Evolutionary conservation across 2,329 filamentous ascomycete species (phyloP), one percentile per base, ranked within the genome.

Genomic region (Pyricularia grisea): DNA sequence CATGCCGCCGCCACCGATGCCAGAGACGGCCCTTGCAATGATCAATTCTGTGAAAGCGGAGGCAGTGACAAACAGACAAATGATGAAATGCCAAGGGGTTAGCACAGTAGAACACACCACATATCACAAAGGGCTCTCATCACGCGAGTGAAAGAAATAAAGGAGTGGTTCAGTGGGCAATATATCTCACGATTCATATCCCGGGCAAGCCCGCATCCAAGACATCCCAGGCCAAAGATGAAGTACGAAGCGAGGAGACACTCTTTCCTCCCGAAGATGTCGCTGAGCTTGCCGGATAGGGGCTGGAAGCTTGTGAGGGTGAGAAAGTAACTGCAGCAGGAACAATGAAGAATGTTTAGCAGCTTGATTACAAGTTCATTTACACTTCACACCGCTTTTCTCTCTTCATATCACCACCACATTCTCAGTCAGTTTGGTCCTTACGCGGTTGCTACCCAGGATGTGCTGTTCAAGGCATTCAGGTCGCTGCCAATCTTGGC

Each of bases 281-380:
- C 74, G 14, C 72, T 74, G 9, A 75, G 69, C 61, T 75, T 74
- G n/a, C 74, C 74, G 66, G 90, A 93, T 0, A 93, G 79, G 0
- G 91, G 91, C 75, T 94, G 91, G 73, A 90, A 92, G 27, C 88
- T 89, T 3, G 90, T 92, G 67, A 92, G 79, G 1, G 91, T 92
- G 68, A 94, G 82, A 73, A 93, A 90, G 76, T 94, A 91, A 11
- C 84, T 86, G 71, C 12, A 33, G 11, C 11, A 1, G 31, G 65
- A 4, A 61, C n/a, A 61, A 61, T 61, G 20, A 50, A 50, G 42
- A 50, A 50, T 50, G 20, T 50, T 50, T 50, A 50, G 42, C 60
- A 64, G 28, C 20, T 5, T 23, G 60, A 25, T n/a, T 64, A 64
- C n/a, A 64, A 27, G 20, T 14, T 9, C 17, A 1, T 50, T 50